Conservation (phyloP, 176 grass and related monocot genomes). For the Triticum dicoccoides region DNA sequence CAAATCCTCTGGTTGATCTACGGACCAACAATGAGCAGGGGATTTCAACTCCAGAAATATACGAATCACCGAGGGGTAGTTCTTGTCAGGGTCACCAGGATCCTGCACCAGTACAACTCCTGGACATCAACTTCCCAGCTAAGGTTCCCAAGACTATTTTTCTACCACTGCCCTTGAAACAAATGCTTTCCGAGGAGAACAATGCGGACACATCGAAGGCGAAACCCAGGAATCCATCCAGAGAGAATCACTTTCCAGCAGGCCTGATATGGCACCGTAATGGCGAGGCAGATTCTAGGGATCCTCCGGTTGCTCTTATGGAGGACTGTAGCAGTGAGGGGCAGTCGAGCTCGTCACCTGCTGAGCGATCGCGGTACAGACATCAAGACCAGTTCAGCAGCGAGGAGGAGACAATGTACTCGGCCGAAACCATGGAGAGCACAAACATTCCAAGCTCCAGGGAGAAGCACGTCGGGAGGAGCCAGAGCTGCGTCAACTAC, state of each 20-base stretch:
- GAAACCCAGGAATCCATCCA: constrained; percentile 42
- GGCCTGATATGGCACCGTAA: constrained; percentile 48
- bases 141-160: constrained; percentile 74
- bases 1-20: constrained; percentile 62
- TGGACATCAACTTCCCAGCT: constrained; percentile 62
- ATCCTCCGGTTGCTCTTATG: constrained; percentile 25
- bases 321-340: constrained; percentile 55
- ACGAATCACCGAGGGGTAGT: constrained; percentile 60
- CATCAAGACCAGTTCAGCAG: constrained; percentile 53
- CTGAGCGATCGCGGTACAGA: constrained; percentile 37
- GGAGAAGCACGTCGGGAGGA: constrained; percentile 77
- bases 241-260: constrained; percentile 47
- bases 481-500: constrained; percentile 81
- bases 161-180: constrained; percentile 79
- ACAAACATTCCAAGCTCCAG: constrained; percentile 67
- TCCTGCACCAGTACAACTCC: constrained; percentile 38
- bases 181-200: constrained; percentile 85
- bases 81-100: constrained; percentile 49
- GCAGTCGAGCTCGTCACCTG: constrained; percentile 66
- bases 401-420: constrained; percentile 95
- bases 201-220: constrained; percentile 33
- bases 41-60: constrained; percentile 61
- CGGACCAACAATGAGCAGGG: constrained; percentile 60
- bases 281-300: constrained; percentile 35
- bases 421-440: constrained; percentile 99